Percentiles rank a stretch among this genome's conserved stretches.
These are phyloP conservation scores for Fusarium anguioides DNA, from an alignment of 2,329 filamentous ascomycete species.

Conservation along the genomic window DNA sequence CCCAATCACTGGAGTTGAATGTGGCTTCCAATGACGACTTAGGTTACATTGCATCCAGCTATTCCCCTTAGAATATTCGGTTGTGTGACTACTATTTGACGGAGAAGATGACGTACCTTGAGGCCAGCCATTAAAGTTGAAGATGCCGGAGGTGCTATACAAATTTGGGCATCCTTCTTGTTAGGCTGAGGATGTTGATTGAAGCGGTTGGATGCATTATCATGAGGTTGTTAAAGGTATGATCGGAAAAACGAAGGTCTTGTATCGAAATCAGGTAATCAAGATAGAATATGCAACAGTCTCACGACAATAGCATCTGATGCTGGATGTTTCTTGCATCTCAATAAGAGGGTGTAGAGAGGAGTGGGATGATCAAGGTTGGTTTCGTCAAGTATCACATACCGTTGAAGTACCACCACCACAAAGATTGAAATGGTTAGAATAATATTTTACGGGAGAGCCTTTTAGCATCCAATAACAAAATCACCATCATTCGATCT, in stretches of 20 bases:
- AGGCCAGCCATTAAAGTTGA: constrained; percentile 9
- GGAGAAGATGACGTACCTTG: constrained; percentile 27
- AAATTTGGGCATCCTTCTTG: background rate
- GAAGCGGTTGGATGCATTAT: too few relatives aligned
- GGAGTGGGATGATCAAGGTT: constrained; percentile 17
- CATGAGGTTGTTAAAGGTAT: too few relatives aligned
- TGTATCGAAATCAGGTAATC: too few relatives aligned
- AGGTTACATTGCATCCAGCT: constrained; percentile 19
- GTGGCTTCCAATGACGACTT: constrained; percentile 13
- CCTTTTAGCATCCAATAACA: background rate
- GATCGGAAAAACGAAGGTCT: too few relatives aligned
- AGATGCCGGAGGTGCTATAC: background rate
- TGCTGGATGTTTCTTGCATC: constrained; percentile 1
- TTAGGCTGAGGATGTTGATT: background rate
- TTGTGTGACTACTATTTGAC: constrained; percentile 5
- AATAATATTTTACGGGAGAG: background rate
- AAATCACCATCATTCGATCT: background rate
- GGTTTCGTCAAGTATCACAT: constrained; percentile 19
- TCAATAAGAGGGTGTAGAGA: background rate
- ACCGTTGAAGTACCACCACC: constrained; percentile 2
- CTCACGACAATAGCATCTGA: background rate
- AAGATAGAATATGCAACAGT: background rate
- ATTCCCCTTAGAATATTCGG: background rate
- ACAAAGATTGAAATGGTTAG: background rate
- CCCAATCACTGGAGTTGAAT: background rate